A percentile compares a stretch with the other conserved stretches of the same genome.
These are phyloP conservation scores for Morella rubra DNA, from an alignment of 306 rosid species.

Conservation along the genomic window DNA sequence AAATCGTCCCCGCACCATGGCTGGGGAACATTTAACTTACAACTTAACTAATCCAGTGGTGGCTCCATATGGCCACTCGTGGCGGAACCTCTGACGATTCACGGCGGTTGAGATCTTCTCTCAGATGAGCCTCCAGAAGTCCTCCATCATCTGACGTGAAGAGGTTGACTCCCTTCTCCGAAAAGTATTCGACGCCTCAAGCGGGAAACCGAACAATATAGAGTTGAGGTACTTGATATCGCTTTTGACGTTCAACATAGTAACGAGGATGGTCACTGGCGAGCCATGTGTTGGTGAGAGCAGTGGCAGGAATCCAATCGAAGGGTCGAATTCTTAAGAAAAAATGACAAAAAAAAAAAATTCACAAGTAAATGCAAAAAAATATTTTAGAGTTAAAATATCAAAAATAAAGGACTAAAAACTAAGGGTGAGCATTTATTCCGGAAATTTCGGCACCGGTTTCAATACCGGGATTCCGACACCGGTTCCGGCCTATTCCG, in stretches of 20 bases:
- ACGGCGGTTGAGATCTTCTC: conserved; percentile 29
- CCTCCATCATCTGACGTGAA: conserved; percentile 18
- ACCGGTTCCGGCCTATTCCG: too few relatives aligned
- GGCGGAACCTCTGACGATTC: conserved; percentile 8
- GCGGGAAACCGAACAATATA: neutral
- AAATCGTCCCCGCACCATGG: conserved; percentile 34
- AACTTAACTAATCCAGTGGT: conserved; percentile 7
- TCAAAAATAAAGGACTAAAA: too few relatives aligned
- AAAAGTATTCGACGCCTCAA: conserved; percentile 15
- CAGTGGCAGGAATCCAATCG: conserved; percentile 9
- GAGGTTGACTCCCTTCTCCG: conserved; percentile 17
- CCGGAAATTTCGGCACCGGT: too few relatives aligned
- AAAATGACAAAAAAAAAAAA: too few relatives aligned
- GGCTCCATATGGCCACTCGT: conserved; percentile 30
- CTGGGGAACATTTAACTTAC: conserved; percentile 27
- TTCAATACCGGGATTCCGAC: too few relatives aligned
- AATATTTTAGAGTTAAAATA: too few relatives aligned
- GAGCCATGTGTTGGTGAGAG: conserved; percentile 30
- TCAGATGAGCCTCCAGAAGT: conserved; percentile 10
- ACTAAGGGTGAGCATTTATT: too few relatives aligned
- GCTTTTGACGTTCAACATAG: conserved; percentile 29
- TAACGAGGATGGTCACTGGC: conserved; percentile 33
- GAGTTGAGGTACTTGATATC: conserved; percentile 1
- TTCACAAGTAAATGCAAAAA: too few relatives aligned
- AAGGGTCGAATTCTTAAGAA: too few relatives aligned